Evolutionary conservation across 257 asterid species (phyloP).

Genomic region (Scutellaria galericulata): DNA sequence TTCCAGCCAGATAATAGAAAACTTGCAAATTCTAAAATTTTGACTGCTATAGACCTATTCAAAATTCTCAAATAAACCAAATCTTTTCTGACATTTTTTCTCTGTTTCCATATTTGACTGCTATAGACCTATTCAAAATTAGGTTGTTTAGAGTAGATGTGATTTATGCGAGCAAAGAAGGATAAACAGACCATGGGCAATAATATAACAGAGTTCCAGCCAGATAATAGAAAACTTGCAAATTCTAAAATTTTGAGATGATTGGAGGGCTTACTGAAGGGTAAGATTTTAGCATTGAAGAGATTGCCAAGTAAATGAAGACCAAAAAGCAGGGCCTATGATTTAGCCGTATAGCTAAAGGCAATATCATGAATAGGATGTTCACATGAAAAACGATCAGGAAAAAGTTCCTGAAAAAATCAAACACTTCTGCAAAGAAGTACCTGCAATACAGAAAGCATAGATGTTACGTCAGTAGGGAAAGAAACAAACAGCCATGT

Average conservation of each 20-base stretch:
- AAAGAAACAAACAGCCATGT: constrained; percentile 26
- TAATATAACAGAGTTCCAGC: not conserved
- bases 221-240: constrained; percentile 23
- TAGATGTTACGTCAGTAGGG: constrained; percentile 25
- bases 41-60: no score
- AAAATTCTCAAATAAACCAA: no score
- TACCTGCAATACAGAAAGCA: constrained; percentile 67
- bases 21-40: not conserved
- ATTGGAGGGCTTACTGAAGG: constrained; percentile 84
- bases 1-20: constrained; percentile 26
- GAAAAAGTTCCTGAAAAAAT: constrained; percentile 90
- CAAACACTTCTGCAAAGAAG: constrained; percentile 98
- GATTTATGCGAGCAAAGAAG: not conserved
- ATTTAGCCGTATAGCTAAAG: constrained; percentile 83
- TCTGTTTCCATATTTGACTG: not conserved
- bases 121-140: constrained; percentile 8
- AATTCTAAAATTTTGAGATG: constrained; percentile 18
- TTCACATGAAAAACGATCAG: constrained; percentile 92
- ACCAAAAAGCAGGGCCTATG: constrained; percentile 95
- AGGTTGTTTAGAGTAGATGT: constrained; percentile 14
- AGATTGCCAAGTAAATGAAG: constrained; percentile 83
- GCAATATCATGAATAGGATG: constrained; percentile 87
- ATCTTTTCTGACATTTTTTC: no score
- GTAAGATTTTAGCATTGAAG: constrained; percentile 90
- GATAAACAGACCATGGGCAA: constrained; percentile 20